These are phyloP conservation scores for Leishmania aethiopica DNA, from an alignment of 208 protist genomes.

Conservation along the genomic window DNA sequence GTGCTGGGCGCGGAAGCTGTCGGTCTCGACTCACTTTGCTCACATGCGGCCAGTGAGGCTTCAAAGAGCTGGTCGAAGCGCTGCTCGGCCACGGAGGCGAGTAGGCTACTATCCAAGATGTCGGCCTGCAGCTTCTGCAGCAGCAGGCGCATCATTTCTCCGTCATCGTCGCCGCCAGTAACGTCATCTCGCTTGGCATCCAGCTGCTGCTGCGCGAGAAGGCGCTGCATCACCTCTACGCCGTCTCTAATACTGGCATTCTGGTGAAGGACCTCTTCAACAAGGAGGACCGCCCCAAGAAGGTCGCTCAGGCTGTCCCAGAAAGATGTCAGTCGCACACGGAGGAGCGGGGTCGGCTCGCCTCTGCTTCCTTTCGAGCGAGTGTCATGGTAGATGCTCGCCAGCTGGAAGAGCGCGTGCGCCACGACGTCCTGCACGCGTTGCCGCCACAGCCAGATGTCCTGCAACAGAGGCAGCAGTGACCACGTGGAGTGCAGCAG, in stretches of 20 bases:
- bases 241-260: constrained; percentile 64
- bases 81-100: constrained; percentile 73
- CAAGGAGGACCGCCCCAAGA: constrained; percentile 69
- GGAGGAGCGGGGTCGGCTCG: constrained; percentile 13
- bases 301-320: constrained; percentile 75
- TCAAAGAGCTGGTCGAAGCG: constrained; percentile 41
- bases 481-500: constrained; percentile 63
- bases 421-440: constrained; percentile 66
- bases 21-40: neutral
- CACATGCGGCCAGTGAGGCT: constrained; percentile 4
- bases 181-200: constrained; percentile 3
- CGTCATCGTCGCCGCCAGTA: constrained; percentile 7
- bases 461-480: constrained; percentile 73
- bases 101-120: constrained; percentile 38
- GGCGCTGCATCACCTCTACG: constrained; percentile 38
- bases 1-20: constrained; percentile 2
- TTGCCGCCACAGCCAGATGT: constrained; percentile 78
- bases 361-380: neutral
- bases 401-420: constrained; percentile 78
- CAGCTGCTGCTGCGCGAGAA: constrained; percentile 24
- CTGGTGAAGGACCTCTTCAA: constrained; percentile 82
- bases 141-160: constrained; percentile 19
- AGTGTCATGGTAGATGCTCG: constrained; percentile 50
- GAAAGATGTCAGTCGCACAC: constrained; percentile 62
- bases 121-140: constrained; percentile 20